Evolutionary conservation across 768 basidiomycete genomes (phyloP).

Genomic region (Serpula lacrymans): DNA sequence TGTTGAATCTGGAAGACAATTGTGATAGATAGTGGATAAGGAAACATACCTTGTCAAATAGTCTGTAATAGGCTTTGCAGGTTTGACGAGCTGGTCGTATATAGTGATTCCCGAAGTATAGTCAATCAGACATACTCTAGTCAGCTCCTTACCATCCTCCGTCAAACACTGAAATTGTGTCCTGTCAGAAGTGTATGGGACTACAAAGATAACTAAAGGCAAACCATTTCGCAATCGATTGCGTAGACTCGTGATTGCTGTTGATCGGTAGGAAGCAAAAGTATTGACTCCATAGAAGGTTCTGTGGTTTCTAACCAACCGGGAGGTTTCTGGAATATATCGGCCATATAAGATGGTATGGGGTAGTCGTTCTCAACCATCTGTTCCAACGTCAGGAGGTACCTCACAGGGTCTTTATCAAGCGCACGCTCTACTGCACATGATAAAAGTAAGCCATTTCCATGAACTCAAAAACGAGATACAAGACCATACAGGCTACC

Average conservation of each 20-base stretch:
- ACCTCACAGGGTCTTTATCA: conserved; percentile 63
- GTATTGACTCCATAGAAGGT: conserved; percentile 25
- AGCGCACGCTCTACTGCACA: conserved; percentile 54
- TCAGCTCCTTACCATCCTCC: conserved; percentile 85
- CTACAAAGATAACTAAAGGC: not conserved
- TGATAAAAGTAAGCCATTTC: not conserved
- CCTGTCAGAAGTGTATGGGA: not conserved
- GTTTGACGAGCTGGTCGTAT: conserved; percentile 90
- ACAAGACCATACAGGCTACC: conserved; percentile 33
- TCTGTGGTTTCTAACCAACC: conserved; percentile 87
- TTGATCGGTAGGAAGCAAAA: conserved; percentile 27
- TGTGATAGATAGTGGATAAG: not conserved
- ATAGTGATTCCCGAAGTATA: conserved; percentile 66
- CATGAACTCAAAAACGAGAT: conserved; percentile 11
- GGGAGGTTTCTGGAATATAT: conserved; percentile 55
- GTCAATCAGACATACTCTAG: conserved; percentile 83
- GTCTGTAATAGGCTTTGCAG: conserved; percentile 77
- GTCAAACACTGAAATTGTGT: conserved; percentile 70
- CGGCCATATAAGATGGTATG: conserved; percentile 79
- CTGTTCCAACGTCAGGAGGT: conserved; percentile 73
- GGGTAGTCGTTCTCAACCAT: conserved; percentile 97
- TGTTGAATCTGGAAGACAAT: not conserved
- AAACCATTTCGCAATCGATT: conserved; percentile 96
- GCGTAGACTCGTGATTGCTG: conserved; percentile 62
- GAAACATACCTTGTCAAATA: conserved; percentile 80